Base-by-base conservation (phyloP, 208 protist species). In the Blechomonas ayalai region DNA sequence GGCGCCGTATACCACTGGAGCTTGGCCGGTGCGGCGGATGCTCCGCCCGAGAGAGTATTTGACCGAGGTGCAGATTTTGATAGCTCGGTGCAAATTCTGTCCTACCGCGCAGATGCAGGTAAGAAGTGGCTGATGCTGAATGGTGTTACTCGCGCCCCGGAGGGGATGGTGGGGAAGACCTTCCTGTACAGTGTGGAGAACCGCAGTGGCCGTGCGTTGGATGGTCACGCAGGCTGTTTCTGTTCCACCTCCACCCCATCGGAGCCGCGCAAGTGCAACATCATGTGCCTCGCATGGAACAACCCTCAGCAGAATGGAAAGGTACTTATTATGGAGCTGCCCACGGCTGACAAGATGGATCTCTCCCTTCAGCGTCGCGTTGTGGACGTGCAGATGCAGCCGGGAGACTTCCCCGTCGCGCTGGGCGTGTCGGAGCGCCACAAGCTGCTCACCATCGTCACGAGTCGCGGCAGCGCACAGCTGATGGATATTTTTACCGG, bases 321-420 rank as follows among this genome's bases (percentile, higher is more conserved):
- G 44, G 67, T 97, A 5, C 70, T 92, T 58, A 66, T 97, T 16
- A 96, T 96, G 81, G 88, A 97, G 67, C 63, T 95, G 24, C 85
- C 86, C 19, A 90, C 82, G 0, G 59, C 64, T 23, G 19, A 53
- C 26, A 92, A 93, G 62, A 72, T 61, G 52, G 81, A 93, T 55
- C 43, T 90, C 50, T 82, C 80, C 0, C 19, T 90, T 19, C 57
- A 45, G 25, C 73, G 84, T 23, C 59, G 67, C 13, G 24, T 85
- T 31, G 71, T 79, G 52, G 54, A 52, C 40, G 47, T 93, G 19
- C 60, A 59, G 28, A 73, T 90, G 58, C 62, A 69, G 40, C 56
- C 55, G 29, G 81, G 71, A n/a, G 98, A 99, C 78, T 99, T 99
- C 73, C 98, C 98, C 5, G 90, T 99, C 5, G 89, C 95, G 18